Evolutionary conservation across 768 basidiomycete species (phyloP).

Genomic region (Russula olivacea): DNA sequence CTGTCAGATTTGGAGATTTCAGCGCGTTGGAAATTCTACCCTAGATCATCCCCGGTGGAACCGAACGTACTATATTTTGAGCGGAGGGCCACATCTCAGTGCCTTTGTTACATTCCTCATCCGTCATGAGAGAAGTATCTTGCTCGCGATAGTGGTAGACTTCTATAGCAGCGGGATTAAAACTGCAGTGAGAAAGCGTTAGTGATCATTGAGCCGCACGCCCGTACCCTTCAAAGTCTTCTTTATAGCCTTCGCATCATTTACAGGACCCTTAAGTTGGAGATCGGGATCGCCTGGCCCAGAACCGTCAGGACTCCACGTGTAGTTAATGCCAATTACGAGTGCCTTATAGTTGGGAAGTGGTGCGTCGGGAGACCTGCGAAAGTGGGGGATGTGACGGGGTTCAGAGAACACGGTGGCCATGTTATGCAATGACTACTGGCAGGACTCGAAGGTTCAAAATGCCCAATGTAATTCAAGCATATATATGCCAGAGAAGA

Average conservation of each 20-base stretch:
- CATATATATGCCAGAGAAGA: neutral
- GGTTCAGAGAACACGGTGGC: neutral
- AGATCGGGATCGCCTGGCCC: neutral
- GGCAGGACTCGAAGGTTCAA: too few relatives aligned
- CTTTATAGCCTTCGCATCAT: slow-evolving; percentile 14
- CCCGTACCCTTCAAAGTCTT: slow-evolving; percentile 9
- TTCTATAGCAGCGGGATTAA: neutral
- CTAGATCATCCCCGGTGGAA: neutral
- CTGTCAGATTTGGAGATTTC: neutral
- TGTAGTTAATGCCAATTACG: slow-evolving; percentile 8
- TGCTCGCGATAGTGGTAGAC: slow-evolving; percentile 5
- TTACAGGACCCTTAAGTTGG: slow-evolving; percentile 2
- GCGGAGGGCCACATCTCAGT: slow-evolving; percentile 12
- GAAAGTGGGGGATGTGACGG: neutral
- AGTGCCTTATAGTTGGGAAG: neutral
- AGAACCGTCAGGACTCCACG: neutral
- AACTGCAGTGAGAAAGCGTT: neutral
- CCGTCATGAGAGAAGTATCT: slow-evolving; percentile 21
- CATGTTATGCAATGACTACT: neutral
- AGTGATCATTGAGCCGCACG: neutral
- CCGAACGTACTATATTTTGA: slow-evolving; percentile 20
- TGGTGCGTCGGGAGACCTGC: neutral
- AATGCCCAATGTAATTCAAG: too few relatives aligned
- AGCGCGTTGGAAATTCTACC: neutral
- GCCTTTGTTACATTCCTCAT: slow-evolving; percentile 1